These are phyloP conservation scores for Bipolaris cookei DNA, from an alignment of 2,329 filamentous ascomycete genomes.

Conservation along the genomic window DNA sequence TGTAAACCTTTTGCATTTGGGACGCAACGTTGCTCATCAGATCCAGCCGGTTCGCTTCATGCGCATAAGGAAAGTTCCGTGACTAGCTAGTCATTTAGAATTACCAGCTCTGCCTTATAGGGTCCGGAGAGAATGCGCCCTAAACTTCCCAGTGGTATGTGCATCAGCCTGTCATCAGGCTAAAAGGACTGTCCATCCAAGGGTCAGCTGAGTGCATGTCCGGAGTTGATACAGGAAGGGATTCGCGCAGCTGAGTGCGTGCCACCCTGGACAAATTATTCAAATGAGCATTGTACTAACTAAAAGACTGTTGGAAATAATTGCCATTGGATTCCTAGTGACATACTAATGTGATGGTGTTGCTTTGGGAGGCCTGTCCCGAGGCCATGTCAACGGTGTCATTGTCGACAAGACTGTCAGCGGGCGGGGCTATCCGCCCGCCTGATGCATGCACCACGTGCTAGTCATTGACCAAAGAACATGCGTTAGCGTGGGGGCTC, in stretches of 20 bases:
- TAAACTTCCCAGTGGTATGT: background rate
- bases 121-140: background rate
- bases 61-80: background rate
- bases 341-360: slow-evolving; percentile 4
- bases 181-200: background rate
- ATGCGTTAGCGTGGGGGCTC: slow-evolving; percentile 2
- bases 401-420: slow-evolving; percentile 12
- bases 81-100: background rate
- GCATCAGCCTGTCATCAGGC: slow-evolving; percentile 2
- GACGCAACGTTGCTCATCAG: background rate
- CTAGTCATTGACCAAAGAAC: slow-evolving; percentile 1
- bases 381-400: slow-evolving; percentile 20
- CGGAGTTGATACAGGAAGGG: background rate
- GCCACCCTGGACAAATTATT: background rate
- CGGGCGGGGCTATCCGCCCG: slow-evolving; percentile 19
- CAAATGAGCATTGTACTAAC: background rate
- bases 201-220: background rate
- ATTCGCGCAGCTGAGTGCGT: background rate
- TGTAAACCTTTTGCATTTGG: slow-evolving; percentile 5
- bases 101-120: background rate
- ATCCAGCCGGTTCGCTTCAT: background rate
- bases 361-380: slow-evolving; percentile 7
- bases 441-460: slow-evolving; percentile 16
- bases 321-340: background rate
- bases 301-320: too few species aligned